Evolutionary conservation across 306 rosid species (phyloP).

Genomic region (Casuarina cunninghamiana): DNA sequence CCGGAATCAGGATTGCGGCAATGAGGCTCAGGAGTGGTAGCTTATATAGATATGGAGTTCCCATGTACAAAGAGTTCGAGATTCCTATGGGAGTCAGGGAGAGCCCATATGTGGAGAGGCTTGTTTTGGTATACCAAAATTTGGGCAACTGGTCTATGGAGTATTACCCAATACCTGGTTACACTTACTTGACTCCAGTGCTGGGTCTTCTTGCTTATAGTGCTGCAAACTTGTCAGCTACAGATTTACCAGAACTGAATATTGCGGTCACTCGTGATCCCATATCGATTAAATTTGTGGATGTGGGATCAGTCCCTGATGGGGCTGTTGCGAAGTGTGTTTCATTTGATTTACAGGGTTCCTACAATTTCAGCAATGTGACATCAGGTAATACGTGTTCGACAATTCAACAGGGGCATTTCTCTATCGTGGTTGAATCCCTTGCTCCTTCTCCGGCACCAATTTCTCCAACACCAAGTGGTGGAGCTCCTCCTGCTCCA

Average conservation of each 20-base stretch:
- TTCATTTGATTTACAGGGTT: slow-evolving; percentile 57
- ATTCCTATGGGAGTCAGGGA: slow-evolving; percentile 53
- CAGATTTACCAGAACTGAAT: slow-evolving; percentile 42
- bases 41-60: slow-evolving; percentile 64
- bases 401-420: slow-evolving; percentile 69
- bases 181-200: slow-evolving; percentile 75
- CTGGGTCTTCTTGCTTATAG: slow-evolving; percentile 80
- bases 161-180: slow-evolving; percentile 63
- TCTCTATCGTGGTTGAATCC: slow-evolving; percentile 69
- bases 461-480: slow-evolving; percentile 36
- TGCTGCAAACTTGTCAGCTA: slow-evolving; percentile 64
- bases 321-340: slow-evolving; percentile 64
- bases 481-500: slow-evolving; percentile 28
- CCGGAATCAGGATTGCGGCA: slow-evolving; percentile 51
- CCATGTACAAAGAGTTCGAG: slow-evolving; percentile 57
- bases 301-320: slow-evolving; percentile 45
- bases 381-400: slow-evolving; percentile 52
- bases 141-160: slow-evolving; percentile 58
- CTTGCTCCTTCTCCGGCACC: slow-evolving; percentile 46
- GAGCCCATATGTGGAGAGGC: slow-evolving; percentile 71
- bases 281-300: slow-evolving; percentile 52
- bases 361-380: slow-evolving; percentile 55
- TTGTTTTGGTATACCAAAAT: slow-evolving; percentile 90
- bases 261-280: slow-evolving; percentile 47
- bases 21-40: slow-evolving; percentile 87